These are phyloP conservation scores for Thielaviopsis ethacetica DNA, from an alignment of 2,329 filamentous ascomycete genomes.

Conservation along the genomic window DNA sequence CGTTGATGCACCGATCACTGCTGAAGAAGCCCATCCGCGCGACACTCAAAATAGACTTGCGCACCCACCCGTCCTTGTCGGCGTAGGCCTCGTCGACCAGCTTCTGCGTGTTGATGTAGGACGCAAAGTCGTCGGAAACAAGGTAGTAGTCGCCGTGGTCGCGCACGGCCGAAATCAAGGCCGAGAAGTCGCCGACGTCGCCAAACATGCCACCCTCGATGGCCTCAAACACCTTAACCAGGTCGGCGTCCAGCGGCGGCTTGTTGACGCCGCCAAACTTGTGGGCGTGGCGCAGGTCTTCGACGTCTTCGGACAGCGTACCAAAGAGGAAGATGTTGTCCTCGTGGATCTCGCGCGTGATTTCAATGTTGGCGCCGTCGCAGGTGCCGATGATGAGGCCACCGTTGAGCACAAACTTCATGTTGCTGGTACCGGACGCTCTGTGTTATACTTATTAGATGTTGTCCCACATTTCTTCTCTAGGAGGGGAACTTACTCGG, in stretches of 20 bases:
- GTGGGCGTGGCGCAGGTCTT: conserved; percentile 83
- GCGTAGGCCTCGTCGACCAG: conserved; percentile 85
- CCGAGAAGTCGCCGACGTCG: conserved; percentile 59
- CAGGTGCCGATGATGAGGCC: conserved; percentile 96
- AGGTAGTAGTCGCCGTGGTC: conserved; percentile 97
- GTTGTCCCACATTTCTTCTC: background rate
- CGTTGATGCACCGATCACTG: conserved; percentile 85
- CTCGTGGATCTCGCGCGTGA: conserved; percentile 90
- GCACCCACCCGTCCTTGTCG: conserved; percentile 84
- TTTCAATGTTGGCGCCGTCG: conserved; percentile 96
- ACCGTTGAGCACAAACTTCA: conserved; percentile 98
- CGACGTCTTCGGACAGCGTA: conserved; percentile 87
- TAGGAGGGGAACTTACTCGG: conserved; percentile 46
- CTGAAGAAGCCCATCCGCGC: conserved; percentile 95
- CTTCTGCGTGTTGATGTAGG: conserved; percentile 78
- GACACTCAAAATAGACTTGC: conserved; percentile 77
- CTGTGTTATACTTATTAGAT: conserved; percentile 19
- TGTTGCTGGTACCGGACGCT: conserved; percentile 81
- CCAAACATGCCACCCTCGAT: conserved; percentile 75
- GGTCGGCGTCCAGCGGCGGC: conserved; percentile 47
- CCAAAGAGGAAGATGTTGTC: conserved; percentile 98
- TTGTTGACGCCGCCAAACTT: conserved; percentile 55
- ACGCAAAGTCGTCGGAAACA: conserved; percentile 92
- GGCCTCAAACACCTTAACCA: conserved; percentile 65
- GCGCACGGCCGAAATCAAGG: conserved; percentile 67